Conservation (phyloP, 306 rosid genomes). For the Alnus rubra region DNA sequence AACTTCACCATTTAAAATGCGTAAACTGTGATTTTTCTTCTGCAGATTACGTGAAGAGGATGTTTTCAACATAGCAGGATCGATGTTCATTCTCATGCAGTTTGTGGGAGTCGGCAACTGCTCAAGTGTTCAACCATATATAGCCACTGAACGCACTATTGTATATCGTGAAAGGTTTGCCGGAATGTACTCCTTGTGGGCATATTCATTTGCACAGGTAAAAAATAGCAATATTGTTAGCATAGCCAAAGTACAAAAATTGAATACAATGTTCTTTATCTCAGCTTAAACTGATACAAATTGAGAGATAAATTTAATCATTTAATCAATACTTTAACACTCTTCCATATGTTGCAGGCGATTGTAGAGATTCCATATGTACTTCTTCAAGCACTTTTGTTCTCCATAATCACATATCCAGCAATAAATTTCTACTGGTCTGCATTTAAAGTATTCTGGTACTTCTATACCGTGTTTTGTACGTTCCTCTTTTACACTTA, state of each 20-base stretch:
- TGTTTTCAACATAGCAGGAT: constrained; percentile 28
- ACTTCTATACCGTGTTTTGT: constrained; percentile 21
- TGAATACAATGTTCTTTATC: background rate
- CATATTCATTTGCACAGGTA: constrained; percentile 36
- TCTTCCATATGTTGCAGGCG: constrained; percentile 21
- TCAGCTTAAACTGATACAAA: too few species aligned
- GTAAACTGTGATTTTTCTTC: background rate
- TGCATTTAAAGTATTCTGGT: constrained; percentile 28
- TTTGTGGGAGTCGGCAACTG: constrained; percentile 30
- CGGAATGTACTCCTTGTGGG: constrained; percentile 38
- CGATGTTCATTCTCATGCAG: constrained; percentile 18
- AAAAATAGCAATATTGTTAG: too few species aligned
- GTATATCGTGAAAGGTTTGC: constrained; percentile 39
- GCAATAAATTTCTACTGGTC: constrained; percentile 34
- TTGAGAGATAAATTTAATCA: too few species aligned
- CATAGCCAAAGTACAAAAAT: background rate
- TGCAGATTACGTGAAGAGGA: constrained; percentile 24
- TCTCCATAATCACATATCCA: constrained; percentile 27
- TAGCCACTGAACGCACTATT: constrained; percentile 28
- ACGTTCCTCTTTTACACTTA: constrained; percentile 32
- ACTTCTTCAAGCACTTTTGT: constrained; percentile 11
- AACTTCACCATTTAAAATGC: background rate
- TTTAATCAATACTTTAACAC: background rate
- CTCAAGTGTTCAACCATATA: constrained; percentile 18
- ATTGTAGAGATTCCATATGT: constrained; percentile 25